Percentiles rank a stretch among this genome's conserved stretches.
Conservation (phyloP, 495 filamentous ascomycete genomes). For the Sphaerosporella brunnea region DNA sequence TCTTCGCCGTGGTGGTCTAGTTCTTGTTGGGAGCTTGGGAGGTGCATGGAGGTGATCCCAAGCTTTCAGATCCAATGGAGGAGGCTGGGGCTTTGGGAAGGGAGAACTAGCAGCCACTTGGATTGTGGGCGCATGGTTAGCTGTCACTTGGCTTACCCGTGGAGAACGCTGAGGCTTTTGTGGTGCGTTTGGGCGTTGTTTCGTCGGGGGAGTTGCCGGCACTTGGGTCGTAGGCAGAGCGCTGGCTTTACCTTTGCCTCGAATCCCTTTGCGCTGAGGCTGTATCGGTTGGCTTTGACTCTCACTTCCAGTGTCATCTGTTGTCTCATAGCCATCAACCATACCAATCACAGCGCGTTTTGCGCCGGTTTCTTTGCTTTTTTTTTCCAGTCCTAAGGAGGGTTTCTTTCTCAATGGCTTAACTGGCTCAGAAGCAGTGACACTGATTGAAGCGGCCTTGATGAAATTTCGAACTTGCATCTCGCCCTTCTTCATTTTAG, state of each 20-base stretch:
- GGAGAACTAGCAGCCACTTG: too few relatives aligned
- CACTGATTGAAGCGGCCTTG: neutral
- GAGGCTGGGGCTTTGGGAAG: neutral
- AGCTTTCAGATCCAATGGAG: neutral
- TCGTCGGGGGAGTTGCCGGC: neutral
- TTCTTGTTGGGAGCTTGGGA: too few relatives aligned
- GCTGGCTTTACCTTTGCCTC: too few relatives aligned
- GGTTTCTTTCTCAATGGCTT: neutral
- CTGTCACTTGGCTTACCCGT: too few relatives aligned
- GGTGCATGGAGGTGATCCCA: neutral
- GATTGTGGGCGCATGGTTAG: too few relatives aligned
- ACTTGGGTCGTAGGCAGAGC: conserved; percentile 1
- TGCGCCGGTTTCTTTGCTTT: too few relatives aligned
- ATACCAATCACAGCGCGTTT: neutral
- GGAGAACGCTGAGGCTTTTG: too few relatives aligned
- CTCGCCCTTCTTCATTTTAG: neutral
- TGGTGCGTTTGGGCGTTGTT: neutral
- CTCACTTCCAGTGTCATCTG: neutral
- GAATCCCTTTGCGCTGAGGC: neutral
- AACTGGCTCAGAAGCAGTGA: neutral
- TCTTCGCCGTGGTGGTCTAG: too few relatives aligned
- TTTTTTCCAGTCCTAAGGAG: neutral
- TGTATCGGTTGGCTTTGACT: neutral
- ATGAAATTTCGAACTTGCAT: neutral
- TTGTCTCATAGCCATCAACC: neutral